A percentile compares a stretch with the other conserved stretches of the same genome.
These are phyloP conservation scores for Mortierella sp. DNA, from an alignment of 371 early-diverging fungal species.

Conservation along the genomic window DNA sequence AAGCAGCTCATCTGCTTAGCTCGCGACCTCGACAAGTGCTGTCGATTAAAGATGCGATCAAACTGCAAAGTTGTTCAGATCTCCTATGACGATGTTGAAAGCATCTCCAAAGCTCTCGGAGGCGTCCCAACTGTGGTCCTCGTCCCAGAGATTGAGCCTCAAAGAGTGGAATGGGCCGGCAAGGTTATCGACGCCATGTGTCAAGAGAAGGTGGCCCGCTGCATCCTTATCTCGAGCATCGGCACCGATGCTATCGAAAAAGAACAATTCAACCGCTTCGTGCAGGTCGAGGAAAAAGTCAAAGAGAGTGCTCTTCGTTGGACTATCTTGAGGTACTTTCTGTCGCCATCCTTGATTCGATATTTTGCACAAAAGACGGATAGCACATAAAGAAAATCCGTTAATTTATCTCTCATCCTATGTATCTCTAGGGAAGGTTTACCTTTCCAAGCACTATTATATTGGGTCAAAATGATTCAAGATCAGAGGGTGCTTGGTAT, in stretches of 20 bases:
- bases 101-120: constrained; percentile 22
- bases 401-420: not conserved
- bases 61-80: constrained; percentile 26
- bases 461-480: constrained; percentile 38
- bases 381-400: not conserved
- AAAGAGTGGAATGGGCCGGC: constrained; percentile 26
- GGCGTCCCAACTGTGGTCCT: constrained; percentile 33
- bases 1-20: constrained; percentile 29
- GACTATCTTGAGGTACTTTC: constrained; percentile 39
- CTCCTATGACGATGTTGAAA: constrained; percentile 24
- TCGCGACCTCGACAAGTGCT: constrained; percentile 15
- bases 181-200: constrained; percentile 22
- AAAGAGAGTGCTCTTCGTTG: constrained; percentile 22
- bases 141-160: constrained; percentile 34
- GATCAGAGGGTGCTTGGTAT: constrained; percentile 30
- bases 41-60: not conserved
- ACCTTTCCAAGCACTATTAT: constrained; percentile 32
- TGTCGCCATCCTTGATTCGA: not conserved
- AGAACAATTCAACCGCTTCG: constrained; percentile 25
- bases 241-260: constrained; percentile 42
- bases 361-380: not conserved
- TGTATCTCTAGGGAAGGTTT: constrained; percentile 27
- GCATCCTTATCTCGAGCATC: constrained; percentile 40
- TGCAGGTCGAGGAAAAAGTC: constrained; percentile 29
- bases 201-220: constrained; percentile 26